Evolutionary conservation across 805 yeast genomes (phyloP), one percentile per base, ranked within the genome.

Genomic region (Saccharomycopsis sp.): DNA sequence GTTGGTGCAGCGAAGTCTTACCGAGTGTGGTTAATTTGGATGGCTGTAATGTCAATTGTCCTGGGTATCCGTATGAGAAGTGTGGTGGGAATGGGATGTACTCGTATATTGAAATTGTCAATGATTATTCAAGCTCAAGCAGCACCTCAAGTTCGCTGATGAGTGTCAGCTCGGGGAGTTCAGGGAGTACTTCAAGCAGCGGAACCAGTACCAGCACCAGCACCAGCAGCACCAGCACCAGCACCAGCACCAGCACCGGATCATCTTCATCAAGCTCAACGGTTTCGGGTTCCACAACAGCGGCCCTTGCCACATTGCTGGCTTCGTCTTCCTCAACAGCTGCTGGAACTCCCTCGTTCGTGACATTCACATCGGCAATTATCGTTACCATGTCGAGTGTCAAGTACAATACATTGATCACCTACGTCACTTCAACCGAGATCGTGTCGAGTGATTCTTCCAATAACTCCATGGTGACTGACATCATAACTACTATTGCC

Each of bases 11-110:
- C 31, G 19, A 44, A 17, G 23, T 19, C 11, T 11, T 32, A 11
- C 47, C 47, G 2, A 19, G 11, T n/a, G 16, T 8, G 5, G 22
- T 27, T 4, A 38, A 29, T 20, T 31, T 16, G 11, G 39, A n/a
- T 11, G 22, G 29, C n/a, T 44, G 47, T 3, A 20, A 39, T n/a
- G 29, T 31, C 22, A 23, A 19, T 4, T 44, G 47, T 23, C 44
- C 47, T 8, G 47, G 47, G 11, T 44, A 31, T 20, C 45, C 40
- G 26, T 44, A 21, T 23, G 47, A 44, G 31, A 38, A 21, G 13
- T 44, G 47, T 23, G 47, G 47, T 16, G 47, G 47, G 4, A 21
- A 28, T 23, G 24, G 28, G 8, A 20, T 19, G 5, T 44, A 20
- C 27, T 32, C 33, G 19, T 44, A 44, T 23, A 39, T 44, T 32